These are phyloP conservation scores for Candida boidinii DNA, from an alignment of 805 yeast species.

Conservation along the genomic window DNA sequence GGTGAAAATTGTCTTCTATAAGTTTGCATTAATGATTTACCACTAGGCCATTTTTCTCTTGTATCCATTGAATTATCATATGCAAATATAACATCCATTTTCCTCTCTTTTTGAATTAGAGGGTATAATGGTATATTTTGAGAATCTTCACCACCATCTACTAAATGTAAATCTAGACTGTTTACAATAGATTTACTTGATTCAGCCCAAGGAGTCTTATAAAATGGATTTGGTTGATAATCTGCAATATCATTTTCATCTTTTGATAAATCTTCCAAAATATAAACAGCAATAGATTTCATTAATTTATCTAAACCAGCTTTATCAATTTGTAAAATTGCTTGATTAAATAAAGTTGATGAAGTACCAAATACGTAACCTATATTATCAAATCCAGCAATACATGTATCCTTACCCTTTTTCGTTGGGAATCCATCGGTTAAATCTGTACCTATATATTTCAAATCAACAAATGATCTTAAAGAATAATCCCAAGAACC, in stretches of 20 bases:
- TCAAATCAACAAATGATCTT: conserved; percentile 51
- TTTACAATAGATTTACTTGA: conserved; percentile 19
- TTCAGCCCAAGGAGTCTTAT: conserved; percentile 31
- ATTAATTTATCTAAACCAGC: conserved; percentile 36
- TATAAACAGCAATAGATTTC: conserved; percentile 33
- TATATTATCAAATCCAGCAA: conserved; percentile 63
- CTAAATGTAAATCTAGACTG: conserved; percentile 9
- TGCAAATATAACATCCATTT: conserved; percentile 55
- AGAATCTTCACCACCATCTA: conserved; percentile 25
- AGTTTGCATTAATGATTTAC: conserved; percentile 44
- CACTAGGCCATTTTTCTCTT: conserved; percentile 52
- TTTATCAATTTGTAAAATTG: conserved; percentile 42
- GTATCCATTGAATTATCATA: conserved; percentile 61
- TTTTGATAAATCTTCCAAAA: conserved; percentile 28
- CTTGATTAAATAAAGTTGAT: conserved; percentile 60
- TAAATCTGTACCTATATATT: conserved; percentile 59
- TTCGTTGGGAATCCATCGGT: conserved; percentile 44
- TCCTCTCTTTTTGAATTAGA: conserved; percentile 47
- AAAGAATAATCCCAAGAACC: conserved; percentile 81
- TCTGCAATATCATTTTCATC: conserved; percentile 20
- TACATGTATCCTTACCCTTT: conserved; percentile 32
- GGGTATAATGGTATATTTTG: conserved; percentile 63
- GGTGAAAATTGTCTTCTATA: conserved; percentile 31
- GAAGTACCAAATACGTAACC: conserved; percentile 76
- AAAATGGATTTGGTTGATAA: conserved; percentile 67